Base-by-base conservation (phyloP, 441 rosid species). In the Gossypium lobatum region DNA sequence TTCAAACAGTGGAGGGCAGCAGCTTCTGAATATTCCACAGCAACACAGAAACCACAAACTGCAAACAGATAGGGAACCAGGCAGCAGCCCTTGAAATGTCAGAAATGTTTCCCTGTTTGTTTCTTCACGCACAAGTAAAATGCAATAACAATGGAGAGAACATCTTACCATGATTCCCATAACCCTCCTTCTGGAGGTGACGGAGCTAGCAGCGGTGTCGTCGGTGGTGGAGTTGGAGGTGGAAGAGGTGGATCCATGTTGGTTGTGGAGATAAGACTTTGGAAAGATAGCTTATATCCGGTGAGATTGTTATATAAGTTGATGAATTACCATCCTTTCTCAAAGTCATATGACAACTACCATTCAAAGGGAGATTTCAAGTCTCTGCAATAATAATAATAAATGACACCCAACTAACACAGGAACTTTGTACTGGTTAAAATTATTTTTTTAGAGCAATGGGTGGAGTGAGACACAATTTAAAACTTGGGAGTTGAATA, bases 21-120 rank as follows among this genome's bases (percentile, higher is more conserved):
- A 88, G 81, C 83, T 75, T 64, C 76, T 39, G 42, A 74, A 80
- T 57, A 86, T 65, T 2, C 92, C 92, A 46, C 90, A 85, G 75
- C 89, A 88, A 77, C 90, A 81, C 62, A 88, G 74, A 61, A 80
- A 54, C 90, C 92, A 86, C 75, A 81, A 45, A 65, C 92, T 88
- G 84, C 81, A 61, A 42, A 53, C 64, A 26, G 50, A 34, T 1
- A 9, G 26, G 8, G 14, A 64, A 4, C 8, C n/a, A 3, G 39
- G 68, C 78, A 50, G 54, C 16, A 50, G 17, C 54, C 54, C 54
- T 3, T 50, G 55, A 50, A 50, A 64, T 10, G 52, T 64, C 52
- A 28, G 16, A 61, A 14, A 50, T 50, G 16, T 31, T 61, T 26
- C 20, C 46, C 21, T 6, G 21, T 61, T n/a, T 28, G 13, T 61